Percentiles rank a stretch among this genome's conserved stretches.
Conservation (phyloP, 768 basidiomycete genomes). For the Auricularia sp. region DNA sequence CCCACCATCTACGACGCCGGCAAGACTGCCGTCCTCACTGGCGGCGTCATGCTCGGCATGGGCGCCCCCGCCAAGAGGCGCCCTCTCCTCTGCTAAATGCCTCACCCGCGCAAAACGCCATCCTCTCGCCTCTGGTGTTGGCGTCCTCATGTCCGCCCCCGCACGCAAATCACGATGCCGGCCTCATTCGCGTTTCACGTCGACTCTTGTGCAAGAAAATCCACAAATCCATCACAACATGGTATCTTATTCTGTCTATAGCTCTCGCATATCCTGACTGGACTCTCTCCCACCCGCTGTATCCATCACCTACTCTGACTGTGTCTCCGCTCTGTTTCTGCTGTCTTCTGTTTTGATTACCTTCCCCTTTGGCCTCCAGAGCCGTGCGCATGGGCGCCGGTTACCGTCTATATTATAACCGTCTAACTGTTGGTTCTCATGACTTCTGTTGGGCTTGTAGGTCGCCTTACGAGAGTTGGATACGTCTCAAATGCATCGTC, state of each 20-base stretch:
- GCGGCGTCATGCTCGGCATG: slow-evolving; percentile 79
- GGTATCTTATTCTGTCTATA: not conserved
- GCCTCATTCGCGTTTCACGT: not conserved
- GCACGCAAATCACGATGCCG: not conserved
- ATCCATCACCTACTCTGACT: not conserved
- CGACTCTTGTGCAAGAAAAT: not conserved
- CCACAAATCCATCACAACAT: not conserved
- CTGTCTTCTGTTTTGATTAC: not conserved
- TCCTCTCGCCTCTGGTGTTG: not conserved
- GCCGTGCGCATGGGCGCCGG: not conserved
- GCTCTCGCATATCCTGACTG: not conserved
- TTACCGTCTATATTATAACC: not conserved
- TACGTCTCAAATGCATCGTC: not conserved
- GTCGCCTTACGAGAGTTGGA: not conserved
- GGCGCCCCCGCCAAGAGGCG: slow-evolving; percentile 11
- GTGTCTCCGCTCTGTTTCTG: not conserved
- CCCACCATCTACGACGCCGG: slow-evolving; percentile 73
- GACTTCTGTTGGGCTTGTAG: not conserved
- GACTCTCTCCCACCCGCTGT: not conserved
- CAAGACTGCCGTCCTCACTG: slow-evolving; percentile 80
- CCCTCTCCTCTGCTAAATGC: not conserved
- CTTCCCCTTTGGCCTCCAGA: not conserved
- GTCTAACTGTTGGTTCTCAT: not conserved
- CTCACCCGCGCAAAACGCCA: not conserved
- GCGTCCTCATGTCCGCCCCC: not conserved